Conservation (phyloP, 2,329 filamentous ascomycete genomes). For the Xylariomycetidae sp. region DNA sequence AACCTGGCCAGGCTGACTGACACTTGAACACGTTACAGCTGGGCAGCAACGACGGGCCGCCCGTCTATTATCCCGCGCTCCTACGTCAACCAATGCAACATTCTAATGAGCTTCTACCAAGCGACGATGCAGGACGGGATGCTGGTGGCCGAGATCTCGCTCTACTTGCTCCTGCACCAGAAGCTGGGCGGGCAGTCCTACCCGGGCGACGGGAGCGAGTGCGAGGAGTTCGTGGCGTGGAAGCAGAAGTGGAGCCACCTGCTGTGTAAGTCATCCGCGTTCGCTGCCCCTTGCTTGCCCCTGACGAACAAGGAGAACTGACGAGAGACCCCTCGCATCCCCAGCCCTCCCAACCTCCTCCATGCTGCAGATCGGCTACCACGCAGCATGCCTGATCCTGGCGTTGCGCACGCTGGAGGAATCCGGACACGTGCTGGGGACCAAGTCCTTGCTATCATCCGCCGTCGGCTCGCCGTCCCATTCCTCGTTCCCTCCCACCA, state of each 20-base stretch:
- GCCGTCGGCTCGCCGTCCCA: too few species aligned
- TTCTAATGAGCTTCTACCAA: constrained; percentile 33
- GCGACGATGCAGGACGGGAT: constrained; percentile 36
- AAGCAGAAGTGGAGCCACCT: constrained; percentile 30
- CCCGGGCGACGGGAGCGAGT: constrained; percentile 24
- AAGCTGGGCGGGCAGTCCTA: constrained; percentile 27
- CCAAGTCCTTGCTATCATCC: constrained; percentile 24
- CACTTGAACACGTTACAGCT: too few species aligned
- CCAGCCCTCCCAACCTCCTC: constrained; percentile 27
- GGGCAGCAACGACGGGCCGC: constrained; percentile 34
- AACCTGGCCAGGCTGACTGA: too few species aligned
- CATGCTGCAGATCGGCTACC: constrained; percentile 28
- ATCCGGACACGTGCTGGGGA: constrained; percentile 22
- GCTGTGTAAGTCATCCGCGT: constrained; percentile 19
- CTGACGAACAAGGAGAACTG: constrained; percentile 1
- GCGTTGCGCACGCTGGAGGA: constrained; percentile 25
- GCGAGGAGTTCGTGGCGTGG: constrained; percentile 28
- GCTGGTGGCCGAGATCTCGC: constrained; percentile 32
- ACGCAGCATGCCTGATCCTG: constrained; percentile 28
- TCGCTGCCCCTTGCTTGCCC: background rate
- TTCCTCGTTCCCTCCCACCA: too few species aligned
- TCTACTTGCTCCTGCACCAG: constrained; percentile 31
- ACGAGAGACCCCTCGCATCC: constrained; percentile 1
- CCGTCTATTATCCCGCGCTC: constrained; percentile 31
- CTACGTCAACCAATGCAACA: constrained; percentile 34